Conservation (phyloP, 805 yeast species). For the Lipomyces anomalus region DNA sequence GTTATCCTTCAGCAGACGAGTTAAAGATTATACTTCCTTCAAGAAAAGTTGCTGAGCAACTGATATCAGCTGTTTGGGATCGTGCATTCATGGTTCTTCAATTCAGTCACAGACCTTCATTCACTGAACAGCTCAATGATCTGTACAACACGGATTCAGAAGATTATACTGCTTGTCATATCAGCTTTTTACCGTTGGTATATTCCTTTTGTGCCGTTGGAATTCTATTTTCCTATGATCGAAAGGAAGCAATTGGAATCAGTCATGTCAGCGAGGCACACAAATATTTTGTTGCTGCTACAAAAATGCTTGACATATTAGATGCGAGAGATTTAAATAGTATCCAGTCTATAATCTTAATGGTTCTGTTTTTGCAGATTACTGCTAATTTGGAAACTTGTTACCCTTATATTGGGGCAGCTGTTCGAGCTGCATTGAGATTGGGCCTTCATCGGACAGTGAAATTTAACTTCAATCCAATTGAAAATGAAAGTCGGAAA, state of each 20-base stretch:
- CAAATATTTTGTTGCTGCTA: constrained; percentile 71
- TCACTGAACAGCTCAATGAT: constrained; percentile 66
- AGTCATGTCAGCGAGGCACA: constrained; percentile 55
- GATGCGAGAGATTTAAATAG: constrained; percentile 77
- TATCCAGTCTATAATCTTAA: constrained; percentile 81
- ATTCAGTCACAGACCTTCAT: constrained; percentile 79
- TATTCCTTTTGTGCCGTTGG: constrained; percentile 90
- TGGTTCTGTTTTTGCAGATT: constrained; percentile 79
- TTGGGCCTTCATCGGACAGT: constrained; percentile 79
- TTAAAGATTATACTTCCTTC: constrained; percentile 69
- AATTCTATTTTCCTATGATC: constrained; percentile 50
- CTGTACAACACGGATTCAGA: constrained; percentile 71
- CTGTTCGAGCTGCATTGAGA: constrained; percentile 71
- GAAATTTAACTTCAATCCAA: constrained; percentile 58
- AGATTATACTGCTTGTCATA: constrained; percentile 65
- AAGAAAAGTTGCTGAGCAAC: constrained; percentile 60
- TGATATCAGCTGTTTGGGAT: constrained; percentile 65
- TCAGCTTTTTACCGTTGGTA: constrained; percentile 68
- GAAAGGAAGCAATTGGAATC: constrained; percentile 26
- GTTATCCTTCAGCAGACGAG: constrained; percentile 34
- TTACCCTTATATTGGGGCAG: constrained; percentile 84
- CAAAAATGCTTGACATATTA: constrained; percentile 72
- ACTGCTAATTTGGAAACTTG: constrained; percentile 83
- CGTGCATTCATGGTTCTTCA: constrained; percentile 80
- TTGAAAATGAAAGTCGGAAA: constrained; percentile 77